A percentile compares a stretch with the other conserved stretches of the same genome.
Conservation (phyloP, 768 basidiomycete genomes). For the Xerocomellus intermedius region DNA sequence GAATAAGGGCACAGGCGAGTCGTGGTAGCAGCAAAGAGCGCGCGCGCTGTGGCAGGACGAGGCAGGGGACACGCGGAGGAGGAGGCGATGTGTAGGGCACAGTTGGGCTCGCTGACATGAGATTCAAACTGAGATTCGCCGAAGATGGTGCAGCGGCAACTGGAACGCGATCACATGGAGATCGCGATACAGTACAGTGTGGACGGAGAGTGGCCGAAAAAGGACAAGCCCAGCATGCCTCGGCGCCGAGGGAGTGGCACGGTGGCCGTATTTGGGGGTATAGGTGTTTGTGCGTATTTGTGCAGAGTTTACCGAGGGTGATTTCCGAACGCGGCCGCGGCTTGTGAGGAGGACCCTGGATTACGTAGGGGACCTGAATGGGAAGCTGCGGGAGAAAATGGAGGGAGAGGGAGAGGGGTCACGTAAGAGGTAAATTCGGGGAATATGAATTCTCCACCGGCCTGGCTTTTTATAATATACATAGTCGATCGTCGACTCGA, state of each 20-base stretch:
- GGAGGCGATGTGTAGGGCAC: conserved; percentile 17
- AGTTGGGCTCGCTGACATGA: conserved; percentile 26
- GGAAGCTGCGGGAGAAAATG: conserved; percentile 35
- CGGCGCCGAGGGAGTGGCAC: conserved; percentile 43
- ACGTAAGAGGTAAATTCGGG: conserved; percentile 37
- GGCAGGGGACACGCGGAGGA: conserved; percentile 14
- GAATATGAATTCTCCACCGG: conserved; percentile 41
- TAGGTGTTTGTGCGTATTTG: conserved; percentile 24
- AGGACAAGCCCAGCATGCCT: conserved; percentile 32
- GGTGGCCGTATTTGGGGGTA: conserved; percentile 20
- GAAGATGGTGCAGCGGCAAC: conserved; percentile 36
- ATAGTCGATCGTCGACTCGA: conserved; percentile 34
- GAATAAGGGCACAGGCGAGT: neutral
- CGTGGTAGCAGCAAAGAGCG: conserved; percentile 26
- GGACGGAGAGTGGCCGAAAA: conserved; percentile 33
- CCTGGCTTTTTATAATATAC: conserved; percentile 38
- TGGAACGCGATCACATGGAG: conserved; percentile 33
- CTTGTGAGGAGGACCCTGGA: conserved; percentile 33
- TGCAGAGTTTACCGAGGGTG: conserved; percentile 35
- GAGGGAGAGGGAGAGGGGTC: conserved; percentile 27
- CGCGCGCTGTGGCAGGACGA: conserved; percentile 23
- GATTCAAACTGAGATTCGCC: conserved; percentile 33
- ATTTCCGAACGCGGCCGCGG: conserved; percentile 41
- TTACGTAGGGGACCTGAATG: conserved; percentile 31
- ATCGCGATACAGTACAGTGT: conserved; percentile 31